Percentiles rank a stretch among this genome's conserved stretches.
Evolutionary conservation across 371 early-diverging fungal species (phyloP).

Genomic region (Zychaea mexicana): DNA sequence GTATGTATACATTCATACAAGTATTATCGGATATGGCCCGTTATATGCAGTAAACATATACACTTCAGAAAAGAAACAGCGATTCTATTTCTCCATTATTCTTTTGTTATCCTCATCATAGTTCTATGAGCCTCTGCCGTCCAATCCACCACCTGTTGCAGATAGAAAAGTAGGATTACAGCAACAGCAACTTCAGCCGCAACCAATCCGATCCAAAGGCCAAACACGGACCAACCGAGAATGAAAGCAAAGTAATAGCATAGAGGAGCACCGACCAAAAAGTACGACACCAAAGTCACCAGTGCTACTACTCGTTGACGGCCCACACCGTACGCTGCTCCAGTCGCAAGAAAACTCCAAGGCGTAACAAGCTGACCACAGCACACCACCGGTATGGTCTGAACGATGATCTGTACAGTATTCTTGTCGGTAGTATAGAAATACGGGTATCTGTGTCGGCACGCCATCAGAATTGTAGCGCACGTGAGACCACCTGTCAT

Average conservation of each 20-base stretch:
- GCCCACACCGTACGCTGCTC: background rate
- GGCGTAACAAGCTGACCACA: background rate
- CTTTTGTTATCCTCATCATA: too few relatives aligned
- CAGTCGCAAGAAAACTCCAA: background rate
- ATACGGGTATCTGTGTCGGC: background rate
- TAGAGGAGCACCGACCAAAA: background rate
- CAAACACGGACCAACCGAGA: background rate
- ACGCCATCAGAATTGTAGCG: background rate
- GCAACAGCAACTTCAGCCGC: background rate
- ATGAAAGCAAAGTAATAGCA: background rate
- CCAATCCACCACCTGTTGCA: too few relatives aligned
- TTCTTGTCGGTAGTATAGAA: background rate
- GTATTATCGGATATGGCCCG: too few relatives aligned
- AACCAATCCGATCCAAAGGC: background rate
- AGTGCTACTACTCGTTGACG: background rate
- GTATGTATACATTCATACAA: too few relatives aligned
- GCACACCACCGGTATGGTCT: background rate
- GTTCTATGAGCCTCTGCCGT: too few relatives aligned
- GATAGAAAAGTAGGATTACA: too few relatives aligned
- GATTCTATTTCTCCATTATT: too few relatives aligned
- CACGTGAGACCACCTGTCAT: background rate
- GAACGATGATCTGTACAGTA: background rate
- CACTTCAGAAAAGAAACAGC: too few relatives aligned
- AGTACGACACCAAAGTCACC: background rate
- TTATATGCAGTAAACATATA: too few relatives aligned